Percentiles rank a stretch among this genome's conserved stretches.
These are phyloP conservation scores for Acacia melanoxylon DNA, from an alignment of 306 rosid genomes.

Conservation along the genomic window DNA sequence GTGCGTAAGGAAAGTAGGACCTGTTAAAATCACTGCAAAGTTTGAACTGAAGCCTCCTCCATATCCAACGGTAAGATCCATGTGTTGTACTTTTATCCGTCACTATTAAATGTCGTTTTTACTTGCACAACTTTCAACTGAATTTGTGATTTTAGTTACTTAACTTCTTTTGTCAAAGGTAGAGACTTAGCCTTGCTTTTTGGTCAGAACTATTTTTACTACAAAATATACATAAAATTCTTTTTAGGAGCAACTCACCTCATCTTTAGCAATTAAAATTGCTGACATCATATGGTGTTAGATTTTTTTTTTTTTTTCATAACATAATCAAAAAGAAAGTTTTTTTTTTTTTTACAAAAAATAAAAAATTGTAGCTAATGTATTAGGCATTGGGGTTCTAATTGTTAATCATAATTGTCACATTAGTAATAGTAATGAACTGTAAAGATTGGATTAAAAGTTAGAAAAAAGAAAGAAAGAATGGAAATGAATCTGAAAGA, in stretches of 20 bases:
- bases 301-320: not conserved
- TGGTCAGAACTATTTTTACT: not conserved
- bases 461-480: not conserved
- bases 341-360: not conserved
- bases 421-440: not conserved
- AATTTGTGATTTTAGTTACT: not conserved
- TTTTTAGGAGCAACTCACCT: not conserved
- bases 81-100: not conserved
- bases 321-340: not conserved
- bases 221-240: not conserved
- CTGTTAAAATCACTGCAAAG: not conserved
- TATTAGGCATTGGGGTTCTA: not conserved
- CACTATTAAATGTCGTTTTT: not conserved
- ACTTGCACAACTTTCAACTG: not conserved
- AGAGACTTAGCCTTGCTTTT: not conserved
- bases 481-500: not conserved
- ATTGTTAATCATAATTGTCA: not conserved
- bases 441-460: not conserved
- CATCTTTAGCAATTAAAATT: not conserved
- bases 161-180: not conserved
- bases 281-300: not conserved
- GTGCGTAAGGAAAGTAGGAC: not conserved
- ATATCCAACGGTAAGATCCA: not conserved
- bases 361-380: not conserved
- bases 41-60: conserved; percentile 4